phyloP scores from a whole-genome alignment of 495 filamentous ascomycete genomes.

The Aspergillus egyptiacus region DNA sequence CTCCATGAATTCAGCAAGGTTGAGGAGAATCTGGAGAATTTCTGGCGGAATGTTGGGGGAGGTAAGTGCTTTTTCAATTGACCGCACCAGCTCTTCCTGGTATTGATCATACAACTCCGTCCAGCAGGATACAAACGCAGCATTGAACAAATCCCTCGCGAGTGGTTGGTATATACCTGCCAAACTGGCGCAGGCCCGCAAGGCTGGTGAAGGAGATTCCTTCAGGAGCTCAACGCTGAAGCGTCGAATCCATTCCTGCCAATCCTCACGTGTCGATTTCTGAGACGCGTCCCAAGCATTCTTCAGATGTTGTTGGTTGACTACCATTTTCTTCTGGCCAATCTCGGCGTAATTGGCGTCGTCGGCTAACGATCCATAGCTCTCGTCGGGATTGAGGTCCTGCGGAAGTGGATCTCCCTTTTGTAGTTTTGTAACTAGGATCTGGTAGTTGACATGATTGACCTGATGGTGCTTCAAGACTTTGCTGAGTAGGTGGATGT shows the following conservation, averaged over 20 bases:
- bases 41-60: conserved; percentile 92
- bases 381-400: conserved; percentile 84
- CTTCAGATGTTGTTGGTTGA: conserved; percentile 95
- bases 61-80: conserved; percentile 90
- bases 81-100: conserved; percentile 88
- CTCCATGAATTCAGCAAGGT: conserved; percentile 98
- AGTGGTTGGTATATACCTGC: conserved; percentile 87
- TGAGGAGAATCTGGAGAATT: conserved; percentile 87
- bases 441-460: conserved; percentile 79
- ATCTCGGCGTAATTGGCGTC: conserved; percentile 77
- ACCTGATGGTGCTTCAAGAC: conserved; percentile 59
- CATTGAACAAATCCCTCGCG: conserved; percentile 93
- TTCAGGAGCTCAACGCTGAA: conserved; percentile 93
- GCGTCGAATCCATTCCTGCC: conserved; percentile 97
- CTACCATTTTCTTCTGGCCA: conserved; percentile 83
- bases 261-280: conserved; percentile 94
- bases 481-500: conserved; percentile 86
- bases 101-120: conserved; percentile 94
- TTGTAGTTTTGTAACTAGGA: conserved; percentile 83
- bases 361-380: conserved; percentile 69
- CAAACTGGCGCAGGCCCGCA: conserved; percentile 86
- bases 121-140: conserved; percentile 98
- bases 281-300: conserved; percentile 95
- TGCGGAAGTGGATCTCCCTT: conserved; percentile 91
- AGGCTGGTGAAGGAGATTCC: conserved; percentile 90